Percentiles rank a stretch among this genome's conserved stretches.
Conservation (phyloP, 768 basidiomycete species). For the Lenzites betulinus region DNA sequence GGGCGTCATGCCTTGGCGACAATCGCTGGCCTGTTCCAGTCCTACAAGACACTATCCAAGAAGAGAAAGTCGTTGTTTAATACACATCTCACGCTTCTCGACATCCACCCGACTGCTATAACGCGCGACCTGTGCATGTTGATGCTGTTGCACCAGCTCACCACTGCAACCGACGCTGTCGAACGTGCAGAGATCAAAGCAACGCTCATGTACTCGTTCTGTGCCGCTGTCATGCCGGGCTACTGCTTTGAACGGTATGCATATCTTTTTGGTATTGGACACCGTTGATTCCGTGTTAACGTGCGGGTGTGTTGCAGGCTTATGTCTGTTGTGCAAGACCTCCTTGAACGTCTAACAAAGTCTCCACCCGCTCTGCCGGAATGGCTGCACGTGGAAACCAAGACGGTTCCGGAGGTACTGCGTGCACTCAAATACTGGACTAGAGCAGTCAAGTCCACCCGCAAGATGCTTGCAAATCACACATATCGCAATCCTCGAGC, state of each 20-base stretch:
- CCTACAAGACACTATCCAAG: slow-evolving; percentile 1
- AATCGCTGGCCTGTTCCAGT: slow-evolving; percentile 9
- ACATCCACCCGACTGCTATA: slow-evolving; percentile 20
- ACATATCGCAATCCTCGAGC: neutral
- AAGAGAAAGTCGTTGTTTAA: neutral
- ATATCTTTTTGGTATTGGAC: neutral
- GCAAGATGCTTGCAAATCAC: slow-evolving; percentile 3
- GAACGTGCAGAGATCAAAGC: slow-evolving; percentile 11
- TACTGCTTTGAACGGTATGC: slow-evolving; percentile 8
- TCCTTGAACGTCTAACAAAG: neutral
- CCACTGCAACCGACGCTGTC: neutral
- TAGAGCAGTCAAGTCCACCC: neutral
- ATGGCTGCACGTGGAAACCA: slow-evolving; percentile 21
- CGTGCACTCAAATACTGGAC: slow-evolving; percentile 4
- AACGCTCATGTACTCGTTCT: slow-evolving; percentile 8
- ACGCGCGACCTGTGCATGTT: slow-evolving; percentile 22
- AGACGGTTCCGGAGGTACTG: neutral
- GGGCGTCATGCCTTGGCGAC: slow-evolving; percentile 9
- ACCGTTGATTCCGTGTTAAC: neutral
- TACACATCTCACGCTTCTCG: slow-evolving; percentile 23
- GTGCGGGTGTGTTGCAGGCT: slow-evolving; percentile 1
- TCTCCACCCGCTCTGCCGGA: slow-evolving; percentile 15
- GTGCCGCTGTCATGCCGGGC: slow-evolving; percentile 3
- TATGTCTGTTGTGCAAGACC: neutral
- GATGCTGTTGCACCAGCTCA: slow-evolving; percentile 18